A percentile compares a stretch with the other conserved stretches of the same genome.
phyloP scores from a whole-genome alignment of 805 yeast genomes.

The Nakazawaea anatomiae region DNA sequence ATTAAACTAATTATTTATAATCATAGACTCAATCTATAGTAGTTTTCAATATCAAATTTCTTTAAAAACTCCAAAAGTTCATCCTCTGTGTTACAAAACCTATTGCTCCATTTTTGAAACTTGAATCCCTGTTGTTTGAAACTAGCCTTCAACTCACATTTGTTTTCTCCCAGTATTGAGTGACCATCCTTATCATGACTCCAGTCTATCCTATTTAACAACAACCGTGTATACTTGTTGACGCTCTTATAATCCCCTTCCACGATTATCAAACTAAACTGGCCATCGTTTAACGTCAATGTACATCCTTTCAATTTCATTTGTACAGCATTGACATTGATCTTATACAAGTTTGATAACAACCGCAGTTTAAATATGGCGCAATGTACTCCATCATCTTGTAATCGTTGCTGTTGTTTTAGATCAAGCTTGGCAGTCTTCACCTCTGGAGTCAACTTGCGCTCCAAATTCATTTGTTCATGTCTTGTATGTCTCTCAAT shows the following conservation, averaged over 20 bases:
- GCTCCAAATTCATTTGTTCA: slow-evolving; percentile 47
- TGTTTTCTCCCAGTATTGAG: slow-evolving; percentile 22
- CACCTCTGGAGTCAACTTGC: slow-evolving; percentile 59
- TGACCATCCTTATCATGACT: slow-evolving; percentile 38
- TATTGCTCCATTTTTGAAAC: slow-evolving; percentile 68
- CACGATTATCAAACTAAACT: slow-evolving; percentile 55
- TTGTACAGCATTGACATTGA: slow-evolving; percentile 79
- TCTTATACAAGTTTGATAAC: slow-evolving; percentile 60
- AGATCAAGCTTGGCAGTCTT: slow-evolving; percentile 40
- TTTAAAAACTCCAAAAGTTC: slow-evolving; percentile 43
- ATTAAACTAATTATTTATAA: not conserved
- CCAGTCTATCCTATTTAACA: slow-evolving; percentile 68
- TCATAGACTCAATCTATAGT: slow-evolving; percentile 38
- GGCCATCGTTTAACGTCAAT: slow-evolving; percentile 30
- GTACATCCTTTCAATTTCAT: slow-evolving; percentile 59
- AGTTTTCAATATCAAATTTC: slow-evolving; percentile 50
- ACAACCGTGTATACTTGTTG: slow-evolving; percentile 55
- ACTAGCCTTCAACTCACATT: slow-evolving; percentile 58
- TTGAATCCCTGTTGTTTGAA: slow-evolving; percentile 51
- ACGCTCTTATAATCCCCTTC: slow-evolving; percentile 69
- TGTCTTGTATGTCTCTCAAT: slow-evolving; percentile 57
- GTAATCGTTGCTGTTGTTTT: slow-evolving; percentile 43
- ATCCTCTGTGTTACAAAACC: slow-evolving; percentile 43
- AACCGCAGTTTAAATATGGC: slow-evolving; percentile 51
- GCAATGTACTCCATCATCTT: slow-evolving; percentile 42